phyloP scores from a whole-genome alignment of 164 flowering plant species.

The Brasenia schreberi region DNA sequence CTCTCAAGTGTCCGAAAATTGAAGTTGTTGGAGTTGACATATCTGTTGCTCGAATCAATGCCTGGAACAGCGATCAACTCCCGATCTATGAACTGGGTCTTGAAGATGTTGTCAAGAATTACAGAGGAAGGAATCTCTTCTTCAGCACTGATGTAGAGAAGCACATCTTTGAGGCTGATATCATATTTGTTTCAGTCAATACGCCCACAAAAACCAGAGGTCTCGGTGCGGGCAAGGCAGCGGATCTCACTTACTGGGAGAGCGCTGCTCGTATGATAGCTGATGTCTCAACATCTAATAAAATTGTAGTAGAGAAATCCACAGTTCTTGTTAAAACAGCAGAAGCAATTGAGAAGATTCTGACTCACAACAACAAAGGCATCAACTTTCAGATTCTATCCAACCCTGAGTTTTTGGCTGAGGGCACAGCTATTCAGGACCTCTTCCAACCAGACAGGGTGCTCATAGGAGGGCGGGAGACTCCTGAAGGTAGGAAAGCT shows the following conservation, averaged over 20 bases:
- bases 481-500: slow-evolving; percentile 77
- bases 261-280: slow-evolving; percentile 95
- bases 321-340: slow-evolving; percentile 95
- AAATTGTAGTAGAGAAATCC: slow-evolving; percentile 89
- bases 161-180: slow-evolving; percentile 75
- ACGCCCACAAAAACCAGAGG: slow-evolving; percentile 85
- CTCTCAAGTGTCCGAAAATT: slow-evolving; percentile 68
- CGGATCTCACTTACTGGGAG: slow-evolving; percentile 93
- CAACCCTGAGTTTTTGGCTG: slow-evolving; percentile 87
- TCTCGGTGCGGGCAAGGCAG: slow-evolving; percentile 92
- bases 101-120: slow-evolving; percentile 71
- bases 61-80: slow-evolving; percentile 85
- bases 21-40: slow-evolving; percentile 87
- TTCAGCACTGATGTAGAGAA: slow-evolving; percentile 90
- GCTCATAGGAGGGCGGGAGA: slow-evolving; percentile 89
- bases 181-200: slow-evolving; percentile 84
- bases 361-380: slow-evolving; percentile 83
- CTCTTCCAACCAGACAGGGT: slow-evolving; percentile 72
- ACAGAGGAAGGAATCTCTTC: slow-evolving; percentile 81
- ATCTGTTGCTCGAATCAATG: slow-evolving; percentile 55
- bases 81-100: slow-evolving; percentile 90
- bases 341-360: slow-evolving; percentile 81
- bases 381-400: slow-evolving; percentile 75
- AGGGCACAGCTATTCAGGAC: slow-evolving; percentile 84
- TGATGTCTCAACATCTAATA: slow-evolving; percentile 75